Evolutionary conservation across 2,329 filamentous ascomycete genomes (phyloP).

Genomic region (Diaporthe longicolla): DNA sequence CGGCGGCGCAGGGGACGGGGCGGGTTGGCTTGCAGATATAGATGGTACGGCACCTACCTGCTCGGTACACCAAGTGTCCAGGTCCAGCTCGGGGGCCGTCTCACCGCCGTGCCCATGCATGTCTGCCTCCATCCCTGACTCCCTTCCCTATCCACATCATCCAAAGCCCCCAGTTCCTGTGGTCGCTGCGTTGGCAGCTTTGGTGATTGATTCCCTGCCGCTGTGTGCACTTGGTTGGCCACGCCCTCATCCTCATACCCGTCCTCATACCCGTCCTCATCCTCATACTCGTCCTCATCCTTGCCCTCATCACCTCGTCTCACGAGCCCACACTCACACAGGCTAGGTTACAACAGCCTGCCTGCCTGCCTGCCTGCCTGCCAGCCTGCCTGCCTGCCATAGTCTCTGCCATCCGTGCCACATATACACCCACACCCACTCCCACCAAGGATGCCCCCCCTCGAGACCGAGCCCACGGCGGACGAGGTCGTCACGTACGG

Average conservation of each 20-base stretch:
- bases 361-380: too few relatives aligned
- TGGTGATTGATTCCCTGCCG: too few relatives aligned
- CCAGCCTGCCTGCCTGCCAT: too few relatives aligned
- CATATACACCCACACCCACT: background rate
- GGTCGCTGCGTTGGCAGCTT: constrained; percentile 14
- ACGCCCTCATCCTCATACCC: too few relatives aligned
- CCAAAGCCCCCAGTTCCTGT: background rate
- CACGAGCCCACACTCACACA: too few relatives aligned
- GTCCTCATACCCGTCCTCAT: too few relatives aligned
- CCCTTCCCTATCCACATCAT: background rate
- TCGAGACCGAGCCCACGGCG: constrained; percentile 38
- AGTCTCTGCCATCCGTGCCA: too few relatives aligned
- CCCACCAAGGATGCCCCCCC: constrained; percentile 29
- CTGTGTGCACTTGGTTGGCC: too few relatives aligned
- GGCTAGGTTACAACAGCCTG: too few relatives aligned
- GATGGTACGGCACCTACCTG: too few relatives aligned
- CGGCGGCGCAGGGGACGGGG: constrained; percentile 5
- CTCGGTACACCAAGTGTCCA: background rate
- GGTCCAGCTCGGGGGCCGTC: background rate
- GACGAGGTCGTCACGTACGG: constrained; percentile 49
- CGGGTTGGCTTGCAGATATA: too few relatives aligned
- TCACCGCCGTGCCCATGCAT: constrained; percentile 17
- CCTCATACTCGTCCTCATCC: too few relatives aligned
- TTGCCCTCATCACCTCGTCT: background rate
- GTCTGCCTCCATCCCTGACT: background rate